Evolutionary conservation across 495 filamentous ascomycete genomes (phyloP).

Genomic region (Baudoinia panamericana): DNA sequence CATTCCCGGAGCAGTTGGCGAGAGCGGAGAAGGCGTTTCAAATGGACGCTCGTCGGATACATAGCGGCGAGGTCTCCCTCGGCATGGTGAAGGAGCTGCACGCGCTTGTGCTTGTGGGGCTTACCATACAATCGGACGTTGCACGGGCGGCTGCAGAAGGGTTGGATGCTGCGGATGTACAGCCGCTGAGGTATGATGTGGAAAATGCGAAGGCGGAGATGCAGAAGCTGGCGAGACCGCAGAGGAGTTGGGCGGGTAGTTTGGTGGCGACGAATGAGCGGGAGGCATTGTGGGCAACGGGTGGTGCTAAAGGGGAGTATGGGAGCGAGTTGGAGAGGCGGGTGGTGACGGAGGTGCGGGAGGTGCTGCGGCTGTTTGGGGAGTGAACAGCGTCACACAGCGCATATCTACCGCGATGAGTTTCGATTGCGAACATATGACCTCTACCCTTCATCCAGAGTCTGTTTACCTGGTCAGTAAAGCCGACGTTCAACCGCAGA

Average conservation of each 20-base stretch:
- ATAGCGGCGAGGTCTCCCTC: slow-evolving; percentile 45
- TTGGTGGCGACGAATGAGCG: slow-evolving; percentile 57
- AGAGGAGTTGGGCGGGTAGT: slow-evolving; percentile 47
- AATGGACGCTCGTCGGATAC: background rate
- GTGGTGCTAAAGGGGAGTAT: slow-evolving; percentile 11
- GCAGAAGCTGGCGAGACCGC: slow-evolving; percentile 48
- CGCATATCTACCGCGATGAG: no score
- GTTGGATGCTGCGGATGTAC: slow-evolving; percentile 47
- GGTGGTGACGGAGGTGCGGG: slow-evolving; percentile 49
- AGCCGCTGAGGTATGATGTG: slow-evolving; percentile 58
- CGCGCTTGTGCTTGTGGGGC: slow-evolving; percentile 56
- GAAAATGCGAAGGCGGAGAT: slow-evolving; percentile 61
- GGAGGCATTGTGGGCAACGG: slow-evolving; percentile 45
- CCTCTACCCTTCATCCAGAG: no score
- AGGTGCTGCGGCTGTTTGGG: slow-evolving; percentile 37
- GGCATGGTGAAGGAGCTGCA: slow-evolving; percentile 62
- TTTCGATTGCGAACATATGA: no score
- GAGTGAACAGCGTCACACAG: no score
- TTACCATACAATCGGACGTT: slow-evolving; percentile 49
- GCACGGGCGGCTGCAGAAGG: slow-evolving; percentile 44
- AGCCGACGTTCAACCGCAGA: no score
- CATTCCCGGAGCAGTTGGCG: slow-evolving; percentile 60
- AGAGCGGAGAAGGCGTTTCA: slow-evolving; percentile 49
- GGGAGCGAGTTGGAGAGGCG: slow-evolving; percentile 35
- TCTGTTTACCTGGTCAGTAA: no score